A percentile compares a stretch with the other conserved stretches of the same genome.
These are phyloP conservation scores for Wickerhamomyces alni DNA, from an alignment of 805 yeast genomes.

Conservation along the genomic window DNA sequence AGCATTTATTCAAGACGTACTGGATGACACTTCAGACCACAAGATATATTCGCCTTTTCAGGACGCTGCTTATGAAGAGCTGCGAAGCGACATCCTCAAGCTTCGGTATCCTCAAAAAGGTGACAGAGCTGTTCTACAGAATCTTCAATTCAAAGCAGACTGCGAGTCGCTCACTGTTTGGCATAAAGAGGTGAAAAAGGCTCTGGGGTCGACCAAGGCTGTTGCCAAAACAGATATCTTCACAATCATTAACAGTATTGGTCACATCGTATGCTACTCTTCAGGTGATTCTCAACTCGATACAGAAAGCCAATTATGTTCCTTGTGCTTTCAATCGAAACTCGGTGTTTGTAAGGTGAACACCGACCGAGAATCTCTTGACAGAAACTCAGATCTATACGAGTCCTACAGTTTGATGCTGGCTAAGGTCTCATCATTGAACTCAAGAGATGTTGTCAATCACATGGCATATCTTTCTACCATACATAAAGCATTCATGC, in stretches of 20 bases:
- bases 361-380: neutral
- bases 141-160: neutral
- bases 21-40: neutral
- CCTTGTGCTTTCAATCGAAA: neutral
- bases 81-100: neutral
- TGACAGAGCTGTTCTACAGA: neutral
- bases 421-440: neutral
- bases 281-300: neutral
- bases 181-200: neutral
- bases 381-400: neutral
- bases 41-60: neutral
- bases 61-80: neutral
- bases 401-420: neutral
- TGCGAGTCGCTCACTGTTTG: neutral
- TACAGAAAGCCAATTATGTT: neutral
- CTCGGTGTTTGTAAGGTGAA: neutral
- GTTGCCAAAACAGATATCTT: neutral
- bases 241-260: neutral
- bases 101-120: too few relatives aligned
- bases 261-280: neutral
- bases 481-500: constrained; percentile 43
- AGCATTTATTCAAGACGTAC: neutral
- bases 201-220: neutral
- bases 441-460: constrained; percentile 22
- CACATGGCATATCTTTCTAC: constrained; percentile 40